Evolutionary conservation across 2,329 filamentous ascomycete genomes (phyloP).

Genomic region (Paraphaeosphaeria minitans): DNA sequence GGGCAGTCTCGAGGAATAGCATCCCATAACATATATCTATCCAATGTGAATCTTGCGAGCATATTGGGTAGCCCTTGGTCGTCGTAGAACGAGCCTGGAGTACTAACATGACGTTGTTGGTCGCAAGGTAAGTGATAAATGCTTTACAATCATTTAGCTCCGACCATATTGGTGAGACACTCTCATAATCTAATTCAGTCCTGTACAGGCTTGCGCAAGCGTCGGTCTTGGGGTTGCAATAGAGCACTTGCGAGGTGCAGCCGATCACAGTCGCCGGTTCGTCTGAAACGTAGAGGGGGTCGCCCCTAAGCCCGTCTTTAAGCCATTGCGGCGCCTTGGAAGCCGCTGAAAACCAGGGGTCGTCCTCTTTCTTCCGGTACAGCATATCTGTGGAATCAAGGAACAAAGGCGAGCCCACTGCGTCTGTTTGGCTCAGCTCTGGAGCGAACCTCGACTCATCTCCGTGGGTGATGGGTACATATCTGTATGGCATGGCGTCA

Average conservation of each 20-base stretch:
- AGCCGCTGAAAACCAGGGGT: constrained; percentile 17
- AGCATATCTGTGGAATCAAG: constrained; percentile 6
- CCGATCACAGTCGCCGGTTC: constrained; percentile 14
- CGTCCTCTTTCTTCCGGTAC: constrained; percentile 6
- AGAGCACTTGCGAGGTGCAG: constrained; percentile 12
- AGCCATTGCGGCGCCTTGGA: not conserved
- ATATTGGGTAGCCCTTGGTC: constrained; percentile 1
- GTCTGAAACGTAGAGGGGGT: constrained; percentile 6
- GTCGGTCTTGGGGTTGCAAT: constrained; percentile 15
- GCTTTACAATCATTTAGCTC: not conserved
- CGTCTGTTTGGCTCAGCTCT: constrained; percentile 7
- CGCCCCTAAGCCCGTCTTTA: not conserved
- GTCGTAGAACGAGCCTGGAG: not conserved
- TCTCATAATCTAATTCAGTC: not conserved
- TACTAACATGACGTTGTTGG: constrained; percentile 4
- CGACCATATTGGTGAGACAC: not conserved
- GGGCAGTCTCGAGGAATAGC: constrained; percentile 4
- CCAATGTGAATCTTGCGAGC: constrained; percentile 7
- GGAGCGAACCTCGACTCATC: not conserved
- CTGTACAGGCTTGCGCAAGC: not conserved
- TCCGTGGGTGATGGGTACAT: not conserved
- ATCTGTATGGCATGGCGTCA: not conserved
- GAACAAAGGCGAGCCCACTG: not conserved
- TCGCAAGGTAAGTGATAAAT: not conserved
- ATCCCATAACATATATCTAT: not conserved